phyloP scores from a whole-genome alignment of 805 yeast species.

The Starmerella khaoyaiensis region DNA sequence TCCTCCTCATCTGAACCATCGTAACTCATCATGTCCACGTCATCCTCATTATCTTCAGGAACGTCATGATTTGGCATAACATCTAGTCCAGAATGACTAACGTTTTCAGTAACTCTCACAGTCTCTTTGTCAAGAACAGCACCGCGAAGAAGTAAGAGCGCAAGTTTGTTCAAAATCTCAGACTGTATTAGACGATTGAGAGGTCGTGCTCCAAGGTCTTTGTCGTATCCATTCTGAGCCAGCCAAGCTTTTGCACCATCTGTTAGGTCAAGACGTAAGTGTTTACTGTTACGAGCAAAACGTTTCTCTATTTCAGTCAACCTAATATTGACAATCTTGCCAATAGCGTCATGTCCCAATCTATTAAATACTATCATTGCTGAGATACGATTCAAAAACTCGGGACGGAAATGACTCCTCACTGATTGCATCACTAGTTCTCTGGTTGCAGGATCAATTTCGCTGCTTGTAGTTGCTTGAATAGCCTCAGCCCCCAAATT shows the following conservation, averaged over 20 bases:
- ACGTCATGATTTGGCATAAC: slow-evolving; percentile 79
- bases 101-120: slow-evolving; percentile 45
- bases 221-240: slow-evolving; percentile 76
- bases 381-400: slow-evolving; percentile 89
- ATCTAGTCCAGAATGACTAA: slow-evolving; percentile 47
- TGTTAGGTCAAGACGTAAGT: slow-evolving; percentile 57
- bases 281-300: slow-evolving; percentile 73
- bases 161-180: slow-evolving; percentile 76
- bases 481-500: slow-evolving; percentile 91
- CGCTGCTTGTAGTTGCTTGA: slow-evolving; percentile 47
- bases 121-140: slow-evolving; percentile 80
- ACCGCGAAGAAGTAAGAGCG: slow-evolving; percentile 75
- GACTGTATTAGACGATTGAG: slow-evolving; percentile 74
- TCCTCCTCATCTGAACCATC: slow-evolving; percentile 26
- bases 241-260: slow-evolving; percentile 69
- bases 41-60: slow-evolving; percentile 45
- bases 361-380: slow-evolving; percentile 89
- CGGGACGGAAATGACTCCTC: slow-evolving; percentile 87
- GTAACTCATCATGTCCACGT: slow-evolving; percentile 24
- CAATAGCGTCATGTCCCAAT: slow-evolving; percentile 77
- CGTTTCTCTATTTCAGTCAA: slow-evolving; percentile 73
- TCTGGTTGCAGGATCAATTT: slow-evolving; percentile 51
- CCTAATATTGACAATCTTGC: slow-evolving; percentile 80
- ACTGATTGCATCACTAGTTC: slow-evolving; percentile 75
- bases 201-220: slow-evolving; percentile 94